Evolutionary conservation across 495 filamentous ascomycete species (phyloP).

Genomic region (Tricharina praecox): DNA sequence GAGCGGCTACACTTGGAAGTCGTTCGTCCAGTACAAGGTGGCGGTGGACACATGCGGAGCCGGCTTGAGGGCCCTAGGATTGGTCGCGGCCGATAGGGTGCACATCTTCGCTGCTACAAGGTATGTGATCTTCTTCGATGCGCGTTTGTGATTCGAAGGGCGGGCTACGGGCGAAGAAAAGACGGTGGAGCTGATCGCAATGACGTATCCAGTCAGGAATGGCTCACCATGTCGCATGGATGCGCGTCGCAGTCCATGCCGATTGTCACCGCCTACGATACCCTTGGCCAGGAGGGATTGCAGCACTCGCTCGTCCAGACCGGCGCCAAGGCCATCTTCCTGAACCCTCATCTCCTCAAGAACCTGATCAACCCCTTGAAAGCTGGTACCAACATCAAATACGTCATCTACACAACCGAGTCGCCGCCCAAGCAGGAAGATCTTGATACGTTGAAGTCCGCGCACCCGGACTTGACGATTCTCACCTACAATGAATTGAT

Average conservation of each 20-base stretch:
- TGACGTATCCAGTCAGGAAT: constrained; percentile 40
- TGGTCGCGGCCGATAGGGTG: constrained; percentile 53
- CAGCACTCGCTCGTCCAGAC: constrained; percentile 84
- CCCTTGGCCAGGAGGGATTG: constrained; percentile 82
- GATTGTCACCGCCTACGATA: constrained; percentile 96
- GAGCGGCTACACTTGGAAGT: constrained; percentile 69
- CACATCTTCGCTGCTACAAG: constrained; percentile 85
- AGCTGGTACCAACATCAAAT: constrained; percentile 58
- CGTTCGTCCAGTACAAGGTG: constrained; percentile 76
- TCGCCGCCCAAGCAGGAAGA: constrained; percentile 50
- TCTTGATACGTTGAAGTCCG: constrained; percentile 59
- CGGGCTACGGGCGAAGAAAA: too few relatives aligned
- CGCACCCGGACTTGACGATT: constrained; percentile 52
- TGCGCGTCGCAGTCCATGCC: constrained; percentile 78
- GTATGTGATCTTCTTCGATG: constrained; percentile 30
- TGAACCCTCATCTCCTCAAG: constrained; percentile 66
- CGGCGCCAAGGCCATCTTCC: constrained; percentile 70
- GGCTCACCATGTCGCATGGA: constrained; percentile 61
- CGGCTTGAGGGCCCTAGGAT: constrained; percentile 63
- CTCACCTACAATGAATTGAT: constrained; percentile 74
- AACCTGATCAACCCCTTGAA: constrained; percentile 68
- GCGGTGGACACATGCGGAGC: constrained; percentile 54
- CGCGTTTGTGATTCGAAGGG: too few relatives aligned
- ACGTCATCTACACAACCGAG: constrained; percentile 79
- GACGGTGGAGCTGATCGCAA: constrained; percentile 9